Evolutionary conservation across 768 basidiomycete genomes (phyloP).

Genomic region (Strobilomyces dryophilus): DNA sequence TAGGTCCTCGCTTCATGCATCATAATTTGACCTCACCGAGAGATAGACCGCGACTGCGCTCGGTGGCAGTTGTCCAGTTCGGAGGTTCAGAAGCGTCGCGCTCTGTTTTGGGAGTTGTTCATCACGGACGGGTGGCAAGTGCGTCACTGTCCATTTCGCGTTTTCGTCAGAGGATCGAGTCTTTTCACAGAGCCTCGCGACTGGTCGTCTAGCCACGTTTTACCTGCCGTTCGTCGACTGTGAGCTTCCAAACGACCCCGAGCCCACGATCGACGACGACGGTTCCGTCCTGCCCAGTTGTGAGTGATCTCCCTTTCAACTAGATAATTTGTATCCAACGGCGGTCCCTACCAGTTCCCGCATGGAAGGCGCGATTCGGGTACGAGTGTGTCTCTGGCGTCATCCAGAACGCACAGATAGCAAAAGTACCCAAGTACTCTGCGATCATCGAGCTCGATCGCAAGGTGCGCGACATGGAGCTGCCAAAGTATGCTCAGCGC

Average conservation of each 20-base stretch:
- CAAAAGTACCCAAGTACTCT: conserved; percentile 57
- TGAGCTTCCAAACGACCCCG: conserved; percentile 59
- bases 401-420: conserved; percentile 63
- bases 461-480: conserved; percentile 61
- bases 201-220: conserved; percentile 65
- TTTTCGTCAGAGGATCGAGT: background rate
- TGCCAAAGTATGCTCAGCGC: conserved; percentile 59
- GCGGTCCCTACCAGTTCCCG: conserved; percentile 43
- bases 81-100: conserved; percentile 68
- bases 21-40: conserved; percentile 12
- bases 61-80: conserved; percentile 58
- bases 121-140: conserved; percentile 77
- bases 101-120: conserved; percentile 71
- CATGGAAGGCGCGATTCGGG: conserved; percentile 69
- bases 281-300: conserved; percentile 57
- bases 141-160: conserved; percentile 11
- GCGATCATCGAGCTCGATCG: conserved; percentile 61
- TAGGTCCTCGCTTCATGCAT: conserved; percentile 33
- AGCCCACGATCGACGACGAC: conserved; percentile 54
- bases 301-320: conserved; percentile 31
- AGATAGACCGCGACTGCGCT: conserved; percentile 64
- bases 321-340: background rate
- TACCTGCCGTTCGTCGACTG: conserved; percentile 71
- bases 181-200: conserved; percentile 54
- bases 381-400: conserved; percentile 64